Conservation (phyloP, 2,329 filamentous ascomycete species). For the Penicillium sp. region DNA sequence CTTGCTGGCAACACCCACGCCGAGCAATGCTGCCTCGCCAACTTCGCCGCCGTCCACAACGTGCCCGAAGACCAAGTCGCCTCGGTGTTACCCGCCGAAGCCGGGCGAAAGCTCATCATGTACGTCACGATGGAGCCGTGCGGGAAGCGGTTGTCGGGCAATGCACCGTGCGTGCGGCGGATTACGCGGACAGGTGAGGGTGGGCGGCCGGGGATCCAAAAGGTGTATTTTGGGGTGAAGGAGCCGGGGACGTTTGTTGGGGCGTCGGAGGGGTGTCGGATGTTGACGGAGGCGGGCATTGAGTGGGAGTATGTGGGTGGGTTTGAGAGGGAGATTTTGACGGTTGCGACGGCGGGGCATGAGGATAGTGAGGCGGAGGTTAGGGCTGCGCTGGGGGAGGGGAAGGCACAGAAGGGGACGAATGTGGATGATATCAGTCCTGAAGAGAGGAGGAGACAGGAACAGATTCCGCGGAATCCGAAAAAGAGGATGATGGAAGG, state of each 20-base stretch:
- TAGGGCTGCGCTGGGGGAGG: slow-evolving; percentile 24
- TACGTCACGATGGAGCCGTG: slow-evolving; percentile 84
- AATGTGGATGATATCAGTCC: slow-evolving; percentile 43
- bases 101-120: slow-evolving; percentile 58
- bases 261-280: slow-evolving; percentile 72
- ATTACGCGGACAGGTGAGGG: slow-evolving; percentile 59
- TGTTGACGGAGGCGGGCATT: slow-evolving; percentile 72
- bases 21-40: slow-evolving; percentile 87
- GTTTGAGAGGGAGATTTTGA: slow-evolving; percentile 77
- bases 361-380: slow-evolving; percentile 38
- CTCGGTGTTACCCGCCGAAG: slow-evolving; percentile 45
- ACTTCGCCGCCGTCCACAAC: slow-evolving; percentile 50
- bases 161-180: slow-evolving; percentile 67
- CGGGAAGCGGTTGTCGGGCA: slow-evolving; percentile 50
- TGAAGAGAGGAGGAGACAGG: slow-evolving; percentile 43
- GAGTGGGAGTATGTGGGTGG: slow-evolving; percentile 72
- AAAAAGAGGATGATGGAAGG: slow-evolving; percentile 53
- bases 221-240: slow-evolving; percentile 82
- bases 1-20: slow-evolving; percentile 92
- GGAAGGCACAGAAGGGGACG: slow-evolving; percentile 31
- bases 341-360: slow-evolving; percentile 83
- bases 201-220: slow-evolving; percentile 64
- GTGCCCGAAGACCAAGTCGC: slow-evolving; percentile 39
- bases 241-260: slow-evolving; percentile 91
- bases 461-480: slow-evolving; percentile 44